A percentile compares a stretch with the other conserved stretches of the same genome.
phyloP scores from a whole-genome alignment of 768 basidiomycete genomes.

The Baorangia bicolor region DNA sequence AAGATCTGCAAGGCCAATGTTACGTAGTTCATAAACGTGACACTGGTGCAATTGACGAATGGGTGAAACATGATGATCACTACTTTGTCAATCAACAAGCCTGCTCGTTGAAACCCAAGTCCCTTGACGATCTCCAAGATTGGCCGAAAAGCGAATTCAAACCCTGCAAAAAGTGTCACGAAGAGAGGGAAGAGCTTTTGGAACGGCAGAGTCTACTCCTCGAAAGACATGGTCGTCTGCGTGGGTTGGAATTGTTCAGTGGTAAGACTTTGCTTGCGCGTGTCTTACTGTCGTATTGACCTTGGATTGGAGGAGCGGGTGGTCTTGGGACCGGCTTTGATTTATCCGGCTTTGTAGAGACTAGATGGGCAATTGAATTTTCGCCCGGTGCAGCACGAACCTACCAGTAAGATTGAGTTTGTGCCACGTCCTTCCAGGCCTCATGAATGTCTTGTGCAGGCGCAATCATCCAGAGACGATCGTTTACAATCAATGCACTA shows the following conservation, averaged over 20 bases:
- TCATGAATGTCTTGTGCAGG: constrained; percentile 35
- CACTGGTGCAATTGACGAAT: constrained; percentile 27
- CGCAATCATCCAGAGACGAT: constrained; percentile 57
- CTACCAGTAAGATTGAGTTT: constrained; percentile 45
- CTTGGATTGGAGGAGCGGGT: constrained; percentile 55
- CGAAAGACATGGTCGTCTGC: constrained; percentile 43
- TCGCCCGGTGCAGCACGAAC: constrained; percentile 62
- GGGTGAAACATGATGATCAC: constrained; percentile 58
- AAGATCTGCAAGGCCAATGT: constrained; percentile 53
- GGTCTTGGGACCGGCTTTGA: constrained; percentile 70
- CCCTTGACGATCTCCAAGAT: constrained; percentile 22
- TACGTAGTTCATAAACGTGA: constrained; percentile 43
- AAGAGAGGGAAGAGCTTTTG: constrained; percentile 32
- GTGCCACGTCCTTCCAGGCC: background rate
- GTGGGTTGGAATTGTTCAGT: constrained; percentile 66
- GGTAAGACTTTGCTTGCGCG: constrained; percentile 39
- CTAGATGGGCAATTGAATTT: constrained; percentile 68
- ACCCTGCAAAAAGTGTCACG: constrained; percentile 42
- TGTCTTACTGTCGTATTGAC: background rate
- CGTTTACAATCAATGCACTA: constrained; percentile 68
- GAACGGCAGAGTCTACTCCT: constrained; percentile 32
- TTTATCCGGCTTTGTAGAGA: constrained; percentile 59
- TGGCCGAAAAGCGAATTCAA: constrained; percentile 31
- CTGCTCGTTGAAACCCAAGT: constrained; percentile 16
- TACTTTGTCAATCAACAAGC: constrained; percentile 49